A percentile compares a stretch with the other conserved stretches of the same genome.
These are phyloP conservation scores for Moesziomyces sp. DNA, from an alignment of 1,284 basidiomycete genomes.

Conservation along the genomic window DNA sequence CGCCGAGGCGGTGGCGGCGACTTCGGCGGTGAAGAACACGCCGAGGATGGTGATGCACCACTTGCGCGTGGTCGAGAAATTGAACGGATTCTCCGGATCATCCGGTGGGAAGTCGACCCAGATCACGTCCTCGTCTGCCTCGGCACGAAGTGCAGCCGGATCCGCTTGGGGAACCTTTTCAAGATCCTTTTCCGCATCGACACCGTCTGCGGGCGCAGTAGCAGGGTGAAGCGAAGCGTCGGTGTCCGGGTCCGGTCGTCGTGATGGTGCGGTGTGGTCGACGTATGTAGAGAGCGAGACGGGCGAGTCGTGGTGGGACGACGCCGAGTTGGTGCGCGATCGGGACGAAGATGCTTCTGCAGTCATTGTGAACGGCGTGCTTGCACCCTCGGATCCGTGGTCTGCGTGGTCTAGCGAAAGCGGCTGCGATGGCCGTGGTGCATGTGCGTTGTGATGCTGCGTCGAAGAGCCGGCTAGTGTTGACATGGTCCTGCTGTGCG, in stretches of 20 bases:
- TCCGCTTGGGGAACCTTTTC: slow-evolving; percentile 30
- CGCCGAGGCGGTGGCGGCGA: slow-evolving; percentile 71
- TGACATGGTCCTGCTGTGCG: no score
- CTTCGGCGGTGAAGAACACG: slow-evolving; percentile 71
- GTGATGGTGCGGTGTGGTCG: not conserved
- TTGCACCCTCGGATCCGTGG: slow-evolving; percentile 1
- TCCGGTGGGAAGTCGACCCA: slow-evolving; percentile 73
- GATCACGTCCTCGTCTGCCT: slow-evolving; percentile 53
- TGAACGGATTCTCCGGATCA: slow-evolving; percentile 73
- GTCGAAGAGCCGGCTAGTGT: no score
- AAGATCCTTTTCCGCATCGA: slow-evolving; percentile 11
- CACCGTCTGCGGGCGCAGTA: not conserved
- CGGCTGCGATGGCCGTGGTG: not conserved
- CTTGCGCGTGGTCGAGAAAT: slow-evolving; percentile 72
- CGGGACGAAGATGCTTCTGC: slow-evolving; percentile 19
- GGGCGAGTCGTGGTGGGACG: slow-evolving; percentile 23
- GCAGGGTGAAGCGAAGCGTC: not conserved
- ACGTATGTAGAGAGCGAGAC: slow-evolving; percentile 20
- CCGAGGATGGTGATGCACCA: slow-evolving; percentile 75
- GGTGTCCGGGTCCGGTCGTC: not conserved
- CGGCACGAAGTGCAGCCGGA: slow-evolving; percentile 1
- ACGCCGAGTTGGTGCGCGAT: slow-evolving; percentile 23
- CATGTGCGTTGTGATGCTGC: no score
- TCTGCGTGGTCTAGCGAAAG: not conserved
- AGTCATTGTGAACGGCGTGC: slow-evolving; percentile 22